Conservation (phyloP, 495 filamentous ascomycete species). For the Penicillium coprophilum region DNA sequence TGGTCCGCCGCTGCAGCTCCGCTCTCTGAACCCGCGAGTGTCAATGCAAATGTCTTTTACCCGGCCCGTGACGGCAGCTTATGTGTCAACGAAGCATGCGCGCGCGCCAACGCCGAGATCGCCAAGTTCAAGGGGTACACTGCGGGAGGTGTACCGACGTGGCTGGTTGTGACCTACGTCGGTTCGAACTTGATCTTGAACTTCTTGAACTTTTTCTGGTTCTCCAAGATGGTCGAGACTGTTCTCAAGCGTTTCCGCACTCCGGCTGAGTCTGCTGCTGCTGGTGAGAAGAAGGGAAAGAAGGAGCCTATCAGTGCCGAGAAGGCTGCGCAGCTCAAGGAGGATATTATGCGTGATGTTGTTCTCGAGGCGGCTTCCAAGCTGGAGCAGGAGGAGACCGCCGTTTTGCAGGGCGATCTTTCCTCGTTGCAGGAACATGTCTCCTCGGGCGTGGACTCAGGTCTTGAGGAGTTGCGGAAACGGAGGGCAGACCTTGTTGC, state of each 20-base stretch:
- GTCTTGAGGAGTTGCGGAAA: slow-evolving; percentile 30
- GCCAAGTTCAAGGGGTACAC: slow-evolving; percentile 53
- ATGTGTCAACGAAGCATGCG: slow-evolving; percentile 39
- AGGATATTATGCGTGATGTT: slow-evolving; percentile 35
- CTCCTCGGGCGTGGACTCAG: slow-evolving; percentile 29
- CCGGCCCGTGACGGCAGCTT: slow-evolving; percentile 29
- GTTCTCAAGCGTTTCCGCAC: slow-evolving; percentile 82
- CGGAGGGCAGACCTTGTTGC: slow-evolving; percentile 27
- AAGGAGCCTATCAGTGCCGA: slow-evolving; percentile 4
- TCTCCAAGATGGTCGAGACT: slow-evolving; percentile 92
- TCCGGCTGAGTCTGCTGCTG: slow-evolving; percentile 18
- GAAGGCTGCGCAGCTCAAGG: slow-evolving; percentile 14
- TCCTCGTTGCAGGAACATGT: slow-evolving; percentile 22
- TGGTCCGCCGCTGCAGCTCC: slow-evolving; percentile 31
- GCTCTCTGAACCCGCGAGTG: slow-evolving; percentile 28
- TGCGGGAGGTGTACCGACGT: slow-evolving; percentile 60
- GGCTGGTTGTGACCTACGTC: slow-evolving; percentile 78
- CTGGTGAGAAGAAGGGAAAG: slow-evolving; percentile 16
- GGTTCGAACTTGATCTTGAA: slow-evolving; percentile 78
- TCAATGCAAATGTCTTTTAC: slow-evolving; percentile 41
- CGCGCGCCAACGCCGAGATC: slow-evolving; percentile 45
- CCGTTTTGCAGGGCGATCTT: slow-evolving; percentile 30
- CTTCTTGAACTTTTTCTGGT: slow-evolving; percentile 92
- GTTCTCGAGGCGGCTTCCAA: slow-evolving; percentile 41
- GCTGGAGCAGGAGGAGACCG: slow-evolving; percentile 38